Evolutionary conservation across 371 early-diverging fungal genomes (phyloP).

Genomic region (Amoeboaphelidium protococcarum): DNA sequence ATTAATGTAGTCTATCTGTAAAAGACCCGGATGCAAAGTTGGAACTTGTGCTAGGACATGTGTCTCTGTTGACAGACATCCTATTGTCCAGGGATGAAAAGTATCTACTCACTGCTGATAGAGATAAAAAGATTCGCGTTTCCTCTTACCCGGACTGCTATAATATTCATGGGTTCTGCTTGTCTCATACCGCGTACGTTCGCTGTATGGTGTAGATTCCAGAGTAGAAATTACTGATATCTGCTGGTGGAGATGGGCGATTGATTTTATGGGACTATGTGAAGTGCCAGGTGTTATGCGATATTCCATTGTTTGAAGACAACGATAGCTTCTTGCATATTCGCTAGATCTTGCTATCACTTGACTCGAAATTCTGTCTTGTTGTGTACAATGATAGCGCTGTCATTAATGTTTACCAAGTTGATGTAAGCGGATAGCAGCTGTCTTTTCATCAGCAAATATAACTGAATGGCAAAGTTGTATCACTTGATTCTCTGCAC

Average conservation of each 20-base stretch:
- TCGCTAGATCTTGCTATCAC: too few species aligned
- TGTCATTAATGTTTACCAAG: too few species aligned
- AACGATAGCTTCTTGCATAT: too few species aligned
- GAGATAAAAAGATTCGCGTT: constrained; percentile 85
- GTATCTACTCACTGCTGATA: constrained; percentile 55
- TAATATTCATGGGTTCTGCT: constrained; percentile 57
- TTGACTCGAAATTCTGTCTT: too few species aligned
- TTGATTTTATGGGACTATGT: constrained; percentile 47
- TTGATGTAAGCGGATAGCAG: too few species aligned
- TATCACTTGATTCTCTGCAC: too few species aligned
- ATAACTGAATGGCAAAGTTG: too few species aligned
- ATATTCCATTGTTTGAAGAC: too few species aligned
- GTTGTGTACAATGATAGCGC: too few species aligned
- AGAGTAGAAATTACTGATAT: constrained; percentile 18
- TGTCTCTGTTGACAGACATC: constrained; percentile 72
- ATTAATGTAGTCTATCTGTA: not conserved
- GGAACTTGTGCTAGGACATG: constrained; percentile 60
- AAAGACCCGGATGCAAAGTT: constrained; percentile 11
- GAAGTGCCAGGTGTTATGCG: constrained; percentile 15
- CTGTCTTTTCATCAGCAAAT: too few species aligned
- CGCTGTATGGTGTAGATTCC: not conserved
- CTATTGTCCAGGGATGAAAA: constrained; percentile 15
- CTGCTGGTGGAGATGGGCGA: constrained; percentile 66
- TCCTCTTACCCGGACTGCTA: constrained; percentile 61
- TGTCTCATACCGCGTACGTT: constrained; percentile 65